A percentile compares a stretch with the other conserved stretches of the same genome.
Evolutionary conservation across 306 rosid species (phyloP).

Genomic region (Quercus gilva): DNA sequence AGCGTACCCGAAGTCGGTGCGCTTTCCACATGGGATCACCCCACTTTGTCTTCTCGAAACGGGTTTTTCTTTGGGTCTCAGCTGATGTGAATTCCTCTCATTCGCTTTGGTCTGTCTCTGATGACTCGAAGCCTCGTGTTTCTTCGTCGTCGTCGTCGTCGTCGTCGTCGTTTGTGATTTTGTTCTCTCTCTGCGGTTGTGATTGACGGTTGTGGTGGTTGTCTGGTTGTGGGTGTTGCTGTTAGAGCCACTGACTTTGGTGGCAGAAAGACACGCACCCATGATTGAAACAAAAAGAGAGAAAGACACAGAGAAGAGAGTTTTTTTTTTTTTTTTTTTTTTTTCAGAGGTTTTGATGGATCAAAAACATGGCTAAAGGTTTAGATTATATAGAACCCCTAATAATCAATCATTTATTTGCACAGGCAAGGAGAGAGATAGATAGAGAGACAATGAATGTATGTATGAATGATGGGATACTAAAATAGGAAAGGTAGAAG

Average conservation of each 20-base stretch:
- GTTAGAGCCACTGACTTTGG: slow-evolving; percentile 56
- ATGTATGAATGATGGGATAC: not conserved
- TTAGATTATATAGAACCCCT: slow-evolving; percentile 6
- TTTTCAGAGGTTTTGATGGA: slow-evolving; percentile 29
- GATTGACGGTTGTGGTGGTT: slow-evolving; percentile 27
- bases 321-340: not conserved
- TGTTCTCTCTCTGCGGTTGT: slow-evolving; percentile 23
- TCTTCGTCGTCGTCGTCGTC: not conserved
- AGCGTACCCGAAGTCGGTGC: slow-evolving; percentile 93
- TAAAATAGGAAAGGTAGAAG: slow-evolving; percentile 44
- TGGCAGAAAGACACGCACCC: slow-evolving; percentile 60
- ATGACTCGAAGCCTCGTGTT: slow-evolving; percentile 19
- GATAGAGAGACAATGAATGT: not conserved
- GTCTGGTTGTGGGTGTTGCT: slow-evolving; percentile 28
- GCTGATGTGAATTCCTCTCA: slow-evolving; percentile 35
- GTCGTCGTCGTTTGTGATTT: slow-evolving; percentile 15
- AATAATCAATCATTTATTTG: not conserved
- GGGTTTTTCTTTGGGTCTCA: slow-evolving; percentile 32
- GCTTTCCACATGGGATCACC: slow-evolving; percentile 71
- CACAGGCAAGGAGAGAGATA: not conserved
- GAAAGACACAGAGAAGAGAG: not conserved
- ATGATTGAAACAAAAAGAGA: slow-evolving; percentile 21
- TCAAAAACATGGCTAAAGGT: slow-evolving; percentile 17
- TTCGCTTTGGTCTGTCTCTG: slow-evolving; percentile 32
- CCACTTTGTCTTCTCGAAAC: slow-evolving; percentile 36